Evolutionary conservation across 805 yeast species (phyloP), one percentile per base, ranked within the genome.

Genomic region (Komagataella phaffii): DNA sequence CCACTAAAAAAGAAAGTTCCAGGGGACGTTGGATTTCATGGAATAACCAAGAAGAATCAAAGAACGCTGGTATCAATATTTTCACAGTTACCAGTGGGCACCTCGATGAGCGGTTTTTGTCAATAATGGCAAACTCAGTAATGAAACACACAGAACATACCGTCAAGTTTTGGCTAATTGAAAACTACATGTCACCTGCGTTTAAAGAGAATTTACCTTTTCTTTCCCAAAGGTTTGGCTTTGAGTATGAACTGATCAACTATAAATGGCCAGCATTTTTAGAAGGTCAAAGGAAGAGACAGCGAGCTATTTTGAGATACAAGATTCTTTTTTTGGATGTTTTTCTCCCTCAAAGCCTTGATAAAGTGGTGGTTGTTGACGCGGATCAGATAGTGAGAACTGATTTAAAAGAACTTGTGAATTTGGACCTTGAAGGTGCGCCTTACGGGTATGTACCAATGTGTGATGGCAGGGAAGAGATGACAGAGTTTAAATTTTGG

Each of bases 181-280:
- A 88, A 56, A 84, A 86, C 63, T 88, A 79, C 60, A 70, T 88
- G 72, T 83, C 95, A 23, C 82, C 89, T 45, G 67, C 78, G 3
- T 80, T 90, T 59, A 81, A 77, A 61, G 60, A 67, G 24, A 75
- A 79, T 49, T 61, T 88, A n/a, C 85, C 88, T 0, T 56, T 60
- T 14, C 59, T 88, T 52, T 82, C 95, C 0, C 63, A 68, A 17
- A 61, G 74, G 51, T 78, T 76, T 59, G 79, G 80, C 1, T 85
- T 87, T 60, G 75, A 83, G 49, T 86, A 82, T 60, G 91, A 88
- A 59, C 65, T 88, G 47, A 72, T 93, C n/a, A 79, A 85, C 1
- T 91, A 86, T 64, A 83, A 85, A 55, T 91, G 99, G 99, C 99
- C 99, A 12, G 64, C 71, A 7, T 91, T 96, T 96, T 70, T 91